A percentile compares a stretch with the other conserved stretches of the same genome.
Evolutionary conservation across 495 filamentous ascomycete genomes (phyloP).

Genomic region (Amniculicola lignicola): DNA sequence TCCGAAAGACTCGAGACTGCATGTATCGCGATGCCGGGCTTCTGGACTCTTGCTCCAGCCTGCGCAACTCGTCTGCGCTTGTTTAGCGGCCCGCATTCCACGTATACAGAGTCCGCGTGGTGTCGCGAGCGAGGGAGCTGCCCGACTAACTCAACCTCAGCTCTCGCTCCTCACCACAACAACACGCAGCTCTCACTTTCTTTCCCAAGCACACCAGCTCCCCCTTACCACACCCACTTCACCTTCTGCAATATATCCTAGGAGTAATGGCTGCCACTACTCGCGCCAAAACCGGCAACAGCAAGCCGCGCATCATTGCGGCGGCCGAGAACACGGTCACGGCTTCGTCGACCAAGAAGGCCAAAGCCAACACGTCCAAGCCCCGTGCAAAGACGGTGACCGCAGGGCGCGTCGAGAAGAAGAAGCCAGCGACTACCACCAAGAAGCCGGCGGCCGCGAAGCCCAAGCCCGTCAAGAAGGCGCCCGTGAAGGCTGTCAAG

Average conservation of each 20-base stretch:
- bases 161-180: background rate
- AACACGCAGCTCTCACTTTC: background rate
- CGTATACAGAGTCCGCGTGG: background rate
- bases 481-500: constrained; percentile 20
- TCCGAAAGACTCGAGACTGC: no score
- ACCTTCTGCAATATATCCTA: background rate
- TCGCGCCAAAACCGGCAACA: constrained; percentile 36
- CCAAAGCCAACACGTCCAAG: constrained; percentile 39
- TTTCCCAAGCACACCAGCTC: background rate
- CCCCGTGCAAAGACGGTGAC: constrained; percentile 36
- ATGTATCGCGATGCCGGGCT: no score
- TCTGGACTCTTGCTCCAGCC: no score
- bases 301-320: constrained; percentile 31
- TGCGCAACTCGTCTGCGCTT: no score
- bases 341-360: constrained; percentile 21
- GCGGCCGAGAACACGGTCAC: constrained; percentile 18
- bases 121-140: background rate
- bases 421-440: constrained; percentile 3
- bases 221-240: background rate
- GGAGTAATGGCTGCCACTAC: constrained; percentile 26
- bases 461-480: constrained; percentile 19
- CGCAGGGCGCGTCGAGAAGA: constrained; percentile 28
- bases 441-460: constrained; percentile 10
- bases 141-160: background rate
- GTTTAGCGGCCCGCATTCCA: background rate